phyloP scores from a whole-genome alignment of 345 rosid species.

The thale cress (Arabidopsis thaliana) region DNA sequence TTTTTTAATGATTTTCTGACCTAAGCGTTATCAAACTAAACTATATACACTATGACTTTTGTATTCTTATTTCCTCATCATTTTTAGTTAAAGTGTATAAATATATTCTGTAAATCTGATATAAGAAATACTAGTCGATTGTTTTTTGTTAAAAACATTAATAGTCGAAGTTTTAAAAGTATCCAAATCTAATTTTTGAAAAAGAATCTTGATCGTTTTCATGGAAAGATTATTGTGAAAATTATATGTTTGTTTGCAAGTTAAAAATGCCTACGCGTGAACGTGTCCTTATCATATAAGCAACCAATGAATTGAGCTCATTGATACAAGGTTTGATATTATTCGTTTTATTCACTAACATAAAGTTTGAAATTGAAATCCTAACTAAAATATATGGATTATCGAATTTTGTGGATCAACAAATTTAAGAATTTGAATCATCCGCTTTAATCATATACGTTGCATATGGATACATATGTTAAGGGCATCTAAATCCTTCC shows the following conservation, averaged over 20 bases:
- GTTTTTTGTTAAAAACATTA: not conserved
- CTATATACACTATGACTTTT: not conserved
- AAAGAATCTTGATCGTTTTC: conserved; percentile 10
- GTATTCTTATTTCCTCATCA: not conserved
- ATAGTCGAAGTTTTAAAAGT: not conserved
- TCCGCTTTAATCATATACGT: not conserved
- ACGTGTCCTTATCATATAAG: not conserved
- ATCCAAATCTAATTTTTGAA: not conserved
- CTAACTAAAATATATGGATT: not conserved
- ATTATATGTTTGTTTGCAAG: conserved; percentile 19
- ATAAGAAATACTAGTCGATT: not conserved
- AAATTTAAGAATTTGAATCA: not conserved
- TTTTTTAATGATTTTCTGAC: not conserved
- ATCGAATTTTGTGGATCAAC: not conserved
- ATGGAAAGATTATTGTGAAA: conserved; percentile 13
- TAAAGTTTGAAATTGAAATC: not conserved
- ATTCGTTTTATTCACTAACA: not conserved
- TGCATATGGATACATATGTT: not conserved
- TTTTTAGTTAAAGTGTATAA: not conserved
- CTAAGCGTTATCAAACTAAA: not conserved
- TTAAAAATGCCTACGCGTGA: conserved; percentile 5
- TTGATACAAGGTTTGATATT: not conserved
- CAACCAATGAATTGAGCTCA: not conserved
- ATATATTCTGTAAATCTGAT: not conserved
- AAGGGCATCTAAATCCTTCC: not conserved